Base-by-base conservation (phyloP, 352 stramenopile genomes). In the Phytophthora hybrid region DNA sequence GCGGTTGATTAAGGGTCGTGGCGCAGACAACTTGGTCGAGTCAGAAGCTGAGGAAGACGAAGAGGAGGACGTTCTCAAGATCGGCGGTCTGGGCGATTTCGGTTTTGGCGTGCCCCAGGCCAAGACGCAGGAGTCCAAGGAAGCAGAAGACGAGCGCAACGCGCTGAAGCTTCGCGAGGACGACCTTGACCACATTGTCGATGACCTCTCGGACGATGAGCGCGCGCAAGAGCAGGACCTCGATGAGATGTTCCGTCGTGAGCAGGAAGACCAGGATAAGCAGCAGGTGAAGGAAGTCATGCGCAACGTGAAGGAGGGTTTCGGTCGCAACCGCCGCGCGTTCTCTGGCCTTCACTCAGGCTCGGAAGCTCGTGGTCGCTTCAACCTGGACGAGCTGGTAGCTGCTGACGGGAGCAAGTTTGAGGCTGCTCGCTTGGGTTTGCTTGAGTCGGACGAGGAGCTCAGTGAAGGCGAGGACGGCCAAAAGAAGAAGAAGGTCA, bases 261-360 rank as follows among this genome's bases (percentile, higher is more conserved):
- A 94, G 59, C 76, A 87, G 13, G 88, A 95, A 58, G 80, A 88
- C 4, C 72, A 87, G 53, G 90, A 96, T 71, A 82, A 80, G 0
- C 66, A 93, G 16, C 83, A 93, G 34, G 82, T 96, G 11, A 90
- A 90, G 63, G 88, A 93, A 64, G 90, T 96, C 3, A 96, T 96
- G 85, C 85, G 90, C 21, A 95, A 95, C 62, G 90, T 96, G n/a
- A 94, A 94, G 60, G 90, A 96, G 61, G 90, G 90, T 53, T 96
- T 94, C 69, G 90, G 90, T 18, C 87, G 90, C 72, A 96, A 94
- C 62, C 88, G 88, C 34, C 88, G 87, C 7, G 84, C 88, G 1
- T 95, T 96, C 69, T 79, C 84, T 1, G 73, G 80, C 8, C 41
- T 93, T 2, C 74, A 88, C 34, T 80, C 76, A 13, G 84, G 82